Conservation (phyloP, 23 red algal species). For the Gracilaria caudata region DNA sequence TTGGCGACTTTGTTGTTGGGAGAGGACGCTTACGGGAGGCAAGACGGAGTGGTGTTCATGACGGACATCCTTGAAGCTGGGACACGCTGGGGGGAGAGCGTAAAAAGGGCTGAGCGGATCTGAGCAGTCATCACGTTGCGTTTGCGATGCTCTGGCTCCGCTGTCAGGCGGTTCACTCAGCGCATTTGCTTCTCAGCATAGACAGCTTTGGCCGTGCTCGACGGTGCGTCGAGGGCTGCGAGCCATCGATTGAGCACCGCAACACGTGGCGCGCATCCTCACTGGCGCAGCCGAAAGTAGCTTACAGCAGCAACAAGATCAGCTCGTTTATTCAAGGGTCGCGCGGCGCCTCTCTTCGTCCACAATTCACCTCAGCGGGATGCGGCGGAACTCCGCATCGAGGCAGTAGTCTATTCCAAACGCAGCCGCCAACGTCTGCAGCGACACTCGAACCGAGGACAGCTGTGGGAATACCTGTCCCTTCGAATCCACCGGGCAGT, state of each 20-base stretch:
- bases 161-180: not conserved
- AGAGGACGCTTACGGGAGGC: not conserved
- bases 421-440: slow-evolving; percentile 18
- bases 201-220: too few relatives aligned
- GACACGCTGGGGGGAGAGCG: not conserved
- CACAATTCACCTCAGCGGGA: too few relatives aligned
- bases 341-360: too few relatives aligned
- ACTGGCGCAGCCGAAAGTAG: too few relatives aligned
- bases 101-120: not conserved
- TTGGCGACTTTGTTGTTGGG: not conserved
- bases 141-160: not conserved
- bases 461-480: slow-evolving; percentile 20
- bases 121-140: slow-evolving; percentile 5
- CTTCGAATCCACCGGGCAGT: slow-evolving; percentile 18
- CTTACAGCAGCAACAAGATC: too few relatives aligned
- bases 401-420: slow-evolving; percentile 22
- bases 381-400: slow-evolving; percentile 5
- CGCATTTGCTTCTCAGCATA: too few relatives aligned
- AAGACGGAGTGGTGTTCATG: not conserved
- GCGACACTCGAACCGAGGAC: not conserved
- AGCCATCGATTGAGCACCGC: too few relatives aligned
- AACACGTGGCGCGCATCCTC: too few relatives aligned
- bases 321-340: too few relatives aligned
- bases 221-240: too few relatives aligned
- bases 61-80: not conserved